Evolutionary conservation across 257 asterid species (phyloP).

Genomic region (Pogostemon cablin): DNA sequence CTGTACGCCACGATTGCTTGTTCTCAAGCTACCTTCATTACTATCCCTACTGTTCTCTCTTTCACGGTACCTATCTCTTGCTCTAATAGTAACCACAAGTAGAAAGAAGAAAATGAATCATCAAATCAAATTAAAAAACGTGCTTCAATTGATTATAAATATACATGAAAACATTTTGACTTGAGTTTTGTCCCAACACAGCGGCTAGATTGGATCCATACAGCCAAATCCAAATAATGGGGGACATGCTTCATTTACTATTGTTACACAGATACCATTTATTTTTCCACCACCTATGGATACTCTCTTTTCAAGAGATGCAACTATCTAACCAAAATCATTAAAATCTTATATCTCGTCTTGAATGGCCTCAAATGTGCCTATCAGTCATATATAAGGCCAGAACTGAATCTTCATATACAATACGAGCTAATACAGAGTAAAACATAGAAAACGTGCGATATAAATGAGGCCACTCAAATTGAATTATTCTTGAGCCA

Average conservation of each 20-base stretch:
- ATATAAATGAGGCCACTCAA: not conserved
- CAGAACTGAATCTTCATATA: conserved; percentile 6
- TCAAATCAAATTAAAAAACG: not conserved
- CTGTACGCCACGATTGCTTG: conserved; percentile 47
- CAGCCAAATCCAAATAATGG: not conserved
- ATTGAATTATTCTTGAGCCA: not conserved
- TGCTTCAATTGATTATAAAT: not conserved
- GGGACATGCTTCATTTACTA: no score
- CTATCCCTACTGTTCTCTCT: conserved; percentile 73
- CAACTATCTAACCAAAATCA: not conserved
- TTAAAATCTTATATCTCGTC: not conserved
- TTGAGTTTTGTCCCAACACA: not conserved
- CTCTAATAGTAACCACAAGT: conserved; percentile 36
- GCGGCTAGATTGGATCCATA: not conserved
- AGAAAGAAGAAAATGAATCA: not conserved
- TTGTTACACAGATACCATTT: not conserved
- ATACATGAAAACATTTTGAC: not conserved
- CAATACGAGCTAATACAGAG: not conserved
- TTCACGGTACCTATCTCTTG: conserved; percentile 84
- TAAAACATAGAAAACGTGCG: conserved; percentile 9
- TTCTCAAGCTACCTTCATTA: conserved; percentile 62
- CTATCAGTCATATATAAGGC: not conserved
- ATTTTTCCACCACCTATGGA: not conserved
- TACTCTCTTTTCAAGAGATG: not conserved
- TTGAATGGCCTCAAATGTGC: conserved; percentile 11